Percentiles rank a stretch among this genome's conserved stretches.
phyloP scores from a whole-genome alignment of 169 alveolate genomes.

The Eimeria praecox region DNA sequence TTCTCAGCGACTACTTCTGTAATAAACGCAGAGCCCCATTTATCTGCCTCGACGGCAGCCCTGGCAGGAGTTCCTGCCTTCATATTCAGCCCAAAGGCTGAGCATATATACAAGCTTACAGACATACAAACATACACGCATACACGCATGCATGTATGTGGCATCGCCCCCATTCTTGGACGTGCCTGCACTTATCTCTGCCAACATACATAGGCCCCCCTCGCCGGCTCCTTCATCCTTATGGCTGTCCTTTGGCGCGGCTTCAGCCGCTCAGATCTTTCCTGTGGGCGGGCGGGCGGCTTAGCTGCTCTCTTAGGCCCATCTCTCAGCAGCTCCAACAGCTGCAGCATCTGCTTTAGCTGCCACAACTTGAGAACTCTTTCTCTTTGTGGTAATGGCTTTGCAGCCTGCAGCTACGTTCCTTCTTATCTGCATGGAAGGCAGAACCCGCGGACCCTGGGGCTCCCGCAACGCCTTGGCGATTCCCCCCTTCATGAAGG shows the following conservation, averaged over 20 bases:
- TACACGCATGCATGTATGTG: not conserved
- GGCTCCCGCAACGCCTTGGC: not conserved
- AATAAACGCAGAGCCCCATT: too few species aligned
- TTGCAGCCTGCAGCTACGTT: not conserved
- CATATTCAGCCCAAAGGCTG: too few species aligned
- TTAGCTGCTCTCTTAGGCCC: not conserved
- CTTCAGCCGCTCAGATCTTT: not conserved
- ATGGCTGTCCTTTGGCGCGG: conserved; percentile 4
- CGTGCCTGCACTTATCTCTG: not conserved
- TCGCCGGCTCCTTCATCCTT: not conserved
- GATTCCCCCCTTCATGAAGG: not conserved
- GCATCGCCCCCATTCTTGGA: not conserved
- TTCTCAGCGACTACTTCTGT: too few species aligned
- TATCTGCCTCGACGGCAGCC: not conserved
- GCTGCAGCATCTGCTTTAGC: not conserved
- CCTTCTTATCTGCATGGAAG: not conserved
- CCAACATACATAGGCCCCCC: too few species aligned
- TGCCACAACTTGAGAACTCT: not conserved
- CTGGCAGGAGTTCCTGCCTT: not conserved
- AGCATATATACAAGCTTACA: not conserved
- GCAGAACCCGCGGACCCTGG: not conserved
- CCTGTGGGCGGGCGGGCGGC: not conserved
- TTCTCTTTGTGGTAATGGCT: not conserved
- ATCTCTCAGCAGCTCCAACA: not conserved
- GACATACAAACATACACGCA: not conserved